phyloP scores from a whole-genome alignment of 2,329 filamentous ascomycete genomes.

The Nothopassalora personata region DNA sequence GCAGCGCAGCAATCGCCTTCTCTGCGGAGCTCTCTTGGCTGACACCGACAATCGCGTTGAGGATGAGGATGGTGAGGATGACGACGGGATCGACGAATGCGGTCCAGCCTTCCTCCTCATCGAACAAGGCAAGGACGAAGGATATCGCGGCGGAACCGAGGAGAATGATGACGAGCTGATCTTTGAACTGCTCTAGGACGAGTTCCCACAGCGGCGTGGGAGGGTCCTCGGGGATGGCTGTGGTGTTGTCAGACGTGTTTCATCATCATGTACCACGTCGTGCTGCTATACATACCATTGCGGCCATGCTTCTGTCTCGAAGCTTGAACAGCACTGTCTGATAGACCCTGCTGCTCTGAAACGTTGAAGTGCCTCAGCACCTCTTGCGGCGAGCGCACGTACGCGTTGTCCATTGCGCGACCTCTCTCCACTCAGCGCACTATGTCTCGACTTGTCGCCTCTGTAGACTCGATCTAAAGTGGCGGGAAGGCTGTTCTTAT shows the following conservation, averaged over 20 bases:
- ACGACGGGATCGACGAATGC: slow-evolving; percentile 95
- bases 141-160: slow-evolving; percentile 89
- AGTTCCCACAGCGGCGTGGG: slow-evolving; percentile 95
- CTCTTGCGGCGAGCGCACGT: slow-evolving; percentile 30
- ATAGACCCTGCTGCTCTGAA: slow-evolving; percentile 30
- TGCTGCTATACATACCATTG: slow-evolving; percentile 29
- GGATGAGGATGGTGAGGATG: slow-evolving; percentile 91
- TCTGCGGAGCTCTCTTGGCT: slow-evolving; percentile 98
- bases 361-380: slow-evolving; percentile 36
- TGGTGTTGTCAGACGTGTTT: slow-evolving; percentile 12
- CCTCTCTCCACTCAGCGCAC: neutral
- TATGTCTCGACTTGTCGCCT: neutral
- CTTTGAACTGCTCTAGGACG: slow-evolving; percentile 97
- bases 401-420: slow-evolving; percentile 35
- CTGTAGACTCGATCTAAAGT: neutral
- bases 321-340: slow-evolving; percentile 27
- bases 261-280: neutral
- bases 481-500: neutral
- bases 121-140: slow-evolving; percentile 86
- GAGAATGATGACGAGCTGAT: slow-evolving; percentile 93
- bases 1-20: slow-evolving; percentile 94
- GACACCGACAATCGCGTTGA: slow-evolving; percentile 95
- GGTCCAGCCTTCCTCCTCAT: slow-evolving; percentile 89
- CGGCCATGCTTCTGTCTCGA: slow-evolving; percentile 33
- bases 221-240: slow-evolving; percentile 78